Evolutionary conservation across 2,329 filamentous ascomycete species (phyloP), one percentile per base, ranked within the genome.

Genomic region (Phyllosticta citribraziliensis): DNA sequence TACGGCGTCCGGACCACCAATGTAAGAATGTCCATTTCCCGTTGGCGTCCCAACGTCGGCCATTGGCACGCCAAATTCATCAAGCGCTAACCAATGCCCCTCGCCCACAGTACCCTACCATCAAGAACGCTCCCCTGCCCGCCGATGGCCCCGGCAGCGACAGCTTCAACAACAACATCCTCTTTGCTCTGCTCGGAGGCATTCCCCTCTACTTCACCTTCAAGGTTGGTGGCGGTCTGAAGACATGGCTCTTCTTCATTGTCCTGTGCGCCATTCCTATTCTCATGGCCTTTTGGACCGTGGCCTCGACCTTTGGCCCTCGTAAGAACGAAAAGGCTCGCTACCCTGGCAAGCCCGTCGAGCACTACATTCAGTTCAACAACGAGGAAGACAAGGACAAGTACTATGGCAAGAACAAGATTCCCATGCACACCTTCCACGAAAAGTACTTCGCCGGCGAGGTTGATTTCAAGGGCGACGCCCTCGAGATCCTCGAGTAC

Each of bases 401-500:
- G 77, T 94, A 91, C 78, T 81, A 83, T 67, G 89, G 89, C 74
- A 82, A 82, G 75, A 88, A 83, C 78, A 92, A 88, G 79, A 91
- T 94, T 64, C 87, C 91, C 60, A 88, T 95, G 81, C 88, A 96
- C 80, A 95, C 91, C 24, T 97, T 97, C 81, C 87, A 95, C 73
- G 92, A 97, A 78, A 96, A 93, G 88, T 97, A 97, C 82, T 96
- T 97, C 76, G 88, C 94, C 72, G 91, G 90, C 63, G 86, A 96
- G 62, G 91, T 96, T 65, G 91, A 96, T 68, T 93, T 97, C 82
- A 97, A 96, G 75, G 92, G 91, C 62, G 94, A 97, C 76, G 84
- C 82, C 70, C 82, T 97, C 65, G 93, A 97, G 72, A 81, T 89
- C 55, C 78, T 97, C 76, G 94, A 97, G 78, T 94, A 94, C 80